These are phyloP conservation scores for Arthrobotrys entomopaga DNA, from an alignment of 2,329 filamentous ascomycete genomes.

Conservation along the genomic window DNA sequence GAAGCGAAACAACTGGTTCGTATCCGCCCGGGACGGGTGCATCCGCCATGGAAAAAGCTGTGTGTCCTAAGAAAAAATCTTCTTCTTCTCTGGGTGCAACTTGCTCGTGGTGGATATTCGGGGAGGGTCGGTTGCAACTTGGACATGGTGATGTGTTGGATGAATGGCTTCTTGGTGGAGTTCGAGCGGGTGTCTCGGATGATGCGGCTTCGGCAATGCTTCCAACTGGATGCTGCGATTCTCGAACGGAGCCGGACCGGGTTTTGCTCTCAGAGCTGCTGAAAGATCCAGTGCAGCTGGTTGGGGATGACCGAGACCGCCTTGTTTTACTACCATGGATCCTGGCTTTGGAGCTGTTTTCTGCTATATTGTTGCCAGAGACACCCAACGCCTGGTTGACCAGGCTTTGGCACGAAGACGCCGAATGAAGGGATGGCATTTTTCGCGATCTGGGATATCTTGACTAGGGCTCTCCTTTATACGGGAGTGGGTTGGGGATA, in stretches of 20 bases:
- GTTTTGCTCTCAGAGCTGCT: constrained; percentile 26
- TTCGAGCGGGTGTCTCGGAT: constrained; percentile 48
- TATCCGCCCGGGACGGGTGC: constrained; percentile 50
- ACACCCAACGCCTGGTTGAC: constrained; percentile 31
- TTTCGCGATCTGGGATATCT: background rate
- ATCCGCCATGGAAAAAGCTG: constrained; percentile 46
- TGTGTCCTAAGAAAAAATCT: constrained; percentile 28
- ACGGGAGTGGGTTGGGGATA: no score
- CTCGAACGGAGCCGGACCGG: constrained; percentile 26
- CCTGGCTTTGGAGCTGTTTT: constrained; percentile 25
- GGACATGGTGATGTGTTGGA: constrained; percentile 42
- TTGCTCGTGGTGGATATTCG: constrained; percentile 14
- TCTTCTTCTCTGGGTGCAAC: constrained; percentile 9
- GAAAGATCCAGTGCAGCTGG: constrained; percentile 14
- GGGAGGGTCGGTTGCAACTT: constrained; percentile 16
- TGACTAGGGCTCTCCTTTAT: background rate
- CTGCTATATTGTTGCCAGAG: constrained; percentile 20
- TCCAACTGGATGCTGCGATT: constrained; percentile 41
- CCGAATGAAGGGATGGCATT: constrained; percentile 39
- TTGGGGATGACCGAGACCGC: constrained; percentile 27
- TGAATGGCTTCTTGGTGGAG: constrained; percentile 27
- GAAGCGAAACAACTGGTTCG: constrained; percentile 39
- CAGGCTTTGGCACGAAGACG: constrained; percentile 41
- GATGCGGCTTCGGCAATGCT: constrained; percentile 50
- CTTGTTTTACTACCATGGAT: constrained; percentile 33